Evolutionary conservation across 108 stramenopile genomes (phyloP).

Genomic region (Seminavis robusta): DNA sequence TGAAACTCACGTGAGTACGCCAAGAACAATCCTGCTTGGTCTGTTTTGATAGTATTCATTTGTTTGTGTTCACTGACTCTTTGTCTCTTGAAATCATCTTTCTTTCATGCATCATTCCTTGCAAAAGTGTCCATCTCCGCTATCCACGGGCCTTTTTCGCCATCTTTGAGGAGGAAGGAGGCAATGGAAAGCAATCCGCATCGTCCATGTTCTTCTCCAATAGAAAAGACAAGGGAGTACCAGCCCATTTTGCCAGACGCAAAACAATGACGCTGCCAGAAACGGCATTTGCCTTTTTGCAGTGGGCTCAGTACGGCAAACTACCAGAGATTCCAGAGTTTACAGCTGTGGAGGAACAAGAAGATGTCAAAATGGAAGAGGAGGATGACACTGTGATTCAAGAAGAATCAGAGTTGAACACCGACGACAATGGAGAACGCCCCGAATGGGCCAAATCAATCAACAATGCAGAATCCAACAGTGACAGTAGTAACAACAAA

Average conservation of each 20-base stretch:
- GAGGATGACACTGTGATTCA: background rate
- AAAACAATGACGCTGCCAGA: constrained; percentile 6
- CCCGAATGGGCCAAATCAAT: constrained; percentile 22
- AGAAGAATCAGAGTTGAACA: background rate
- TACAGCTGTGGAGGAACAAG: constrained; percentile 14
- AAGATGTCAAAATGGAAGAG: constrained; percentile 14
- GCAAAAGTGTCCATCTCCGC: constrained; percentile 25
- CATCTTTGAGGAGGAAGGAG: constrained; percentile 26
- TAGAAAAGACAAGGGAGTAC: background rate
- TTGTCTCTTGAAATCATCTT: too few relatives aligned
- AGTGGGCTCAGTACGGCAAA: constrained; percentile 80
- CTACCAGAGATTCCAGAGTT: constrained; percentile 17
- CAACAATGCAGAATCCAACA: constrained; percentile 2
- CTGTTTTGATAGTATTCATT: too few relatives aligned
- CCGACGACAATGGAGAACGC: background rate
- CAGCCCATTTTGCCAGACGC: background rate
- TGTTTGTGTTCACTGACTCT: background rate
- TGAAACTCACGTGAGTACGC: constrained; percentile 36
- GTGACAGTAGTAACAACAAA: background rate
- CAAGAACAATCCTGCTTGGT: too few relatives aligned
- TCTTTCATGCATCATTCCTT: background rate
- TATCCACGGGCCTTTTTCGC: constrained; percentile 48
- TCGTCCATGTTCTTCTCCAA: background rate
- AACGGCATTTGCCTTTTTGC: constrained; percentile 72
- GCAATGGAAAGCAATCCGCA: background rate